phyloP scores from a whole-genome alignment of 2,329 filamentous ascomycete species.

The Trichoderma sp. region DNA sequence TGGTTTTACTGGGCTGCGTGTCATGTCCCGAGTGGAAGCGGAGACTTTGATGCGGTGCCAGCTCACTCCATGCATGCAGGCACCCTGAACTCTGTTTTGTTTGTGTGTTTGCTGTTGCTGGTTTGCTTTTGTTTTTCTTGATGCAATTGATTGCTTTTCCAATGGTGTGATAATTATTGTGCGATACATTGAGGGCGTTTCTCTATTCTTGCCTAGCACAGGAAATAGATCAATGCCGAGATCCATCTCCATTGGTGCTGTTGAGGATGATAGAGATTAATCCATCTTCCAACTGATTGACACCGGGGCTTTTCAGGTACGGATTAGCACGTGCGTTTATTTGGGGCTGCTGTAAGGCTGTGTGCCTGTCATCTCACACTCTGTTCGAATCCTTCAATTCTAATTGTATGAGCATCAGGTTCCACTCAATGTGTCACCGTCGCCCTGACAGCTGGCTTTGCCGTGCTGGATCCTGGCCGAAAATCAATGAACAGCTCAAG shows the following conservation, averaged over 20 bases:
- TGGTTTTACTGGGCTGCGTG: background rate
- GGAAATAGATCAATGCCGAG: background rate
- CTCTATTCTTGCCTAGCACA: no score
- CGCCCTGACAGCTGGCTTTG: background rate
- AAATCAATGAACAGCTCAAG: background rate
- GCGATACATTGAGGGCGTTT: no score
- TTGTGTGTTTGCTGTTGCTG: background rate
- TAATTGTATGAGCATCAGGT: background rate
- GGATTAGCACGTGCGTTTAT: background rate
- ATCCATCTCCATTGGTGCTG: background rate
- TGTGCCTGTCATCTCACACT: background rate
- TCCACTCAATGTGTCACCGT: background rate
- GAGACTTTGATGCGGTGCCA: background rate
- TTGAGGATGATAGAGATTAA: no score
- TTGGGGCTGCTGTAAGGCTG: background rate
- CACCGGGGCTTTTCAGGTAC: background rate
- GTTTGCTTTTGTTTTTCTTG: background rate
- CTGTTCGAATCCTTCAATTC: background rate
- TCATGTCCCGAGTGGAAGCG: background rate
- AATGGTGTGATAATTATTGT: no score
- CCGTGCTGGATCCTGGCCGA: background rate
- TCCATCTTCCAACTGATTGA: background rate
- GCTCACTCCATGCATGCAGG: background rate
- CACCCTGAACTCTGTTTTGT: background rate
- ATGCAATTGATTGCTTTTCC: background rate